phyloP scores from a whole-genome alignment of 2,329 filamentous ascomycete genomes.

The Ascocoryne sarcoides region DNA sequence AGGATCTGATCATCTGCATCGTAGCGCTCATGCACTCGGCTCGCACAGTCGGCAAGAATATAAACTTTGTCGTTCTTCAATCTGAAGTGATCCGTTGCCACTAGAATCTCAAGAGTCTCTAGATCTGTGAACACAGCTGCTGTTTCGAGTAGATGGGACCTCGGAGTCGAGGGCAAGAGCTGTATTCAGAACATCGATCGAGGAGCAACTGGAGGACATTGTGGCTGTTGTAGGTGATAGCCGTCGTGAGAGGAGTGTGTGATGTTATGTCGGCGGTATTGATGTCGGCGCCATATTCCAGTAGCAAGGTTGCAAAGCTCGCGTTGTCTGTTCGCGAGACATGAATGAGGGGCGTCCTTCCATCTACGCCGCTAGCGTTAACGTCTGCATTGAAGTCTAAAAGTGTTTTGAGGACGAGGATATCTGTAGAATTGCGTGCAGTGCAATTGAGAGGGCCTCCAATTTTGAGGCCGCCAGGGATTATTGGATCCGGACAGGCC shows the following conservation, averaged over 20 bases:
- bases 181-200: conserved; percentile 10
- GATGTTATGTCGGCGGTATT: conserved; percentile 2
- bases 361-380: conserved; percentile 3
- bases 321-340: conserved; percentile 3
- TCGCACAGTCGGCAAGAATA: conserved; percentile 5
- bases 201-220: conserved; percentile 10
- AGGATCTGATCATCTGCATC: conserved; percentile 1
- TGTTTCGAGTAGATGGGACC: conserved; percentile 8
- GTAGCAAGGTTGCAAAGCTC: conserved; percentile 4
- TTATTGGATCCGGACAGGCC: conserved; percentile 2
- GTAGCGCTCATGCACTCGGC: conserved; percentile 1
- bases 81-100: conserved; percentile 5
- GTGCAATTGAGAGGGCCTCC: conserved; percentile 9
- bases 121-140: conserved; percentile 8
- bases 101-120: conserved; percentile 7
- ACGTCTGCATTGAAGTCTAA: conserved; percentile 8
- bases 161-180: conserved; percentile 7
- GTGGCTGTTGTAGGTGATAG: conserved; percentile 13
- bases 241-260: conserved; percentile 4
- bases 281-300: conserved; percentile 10
- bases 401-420: conserved; percentile 7
- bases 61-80: conserved; percentile 9
- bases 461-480: conserved; percentile 5
- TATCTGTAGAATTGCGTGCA: conserved; percentile 5
- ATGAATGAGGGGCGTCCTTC: conserved; percentile 7